Evolutionary conservation across 495 filamentous ascomycete species (phyloP).

Genomic region (Penicillium cosmopolitanum): DNA sequence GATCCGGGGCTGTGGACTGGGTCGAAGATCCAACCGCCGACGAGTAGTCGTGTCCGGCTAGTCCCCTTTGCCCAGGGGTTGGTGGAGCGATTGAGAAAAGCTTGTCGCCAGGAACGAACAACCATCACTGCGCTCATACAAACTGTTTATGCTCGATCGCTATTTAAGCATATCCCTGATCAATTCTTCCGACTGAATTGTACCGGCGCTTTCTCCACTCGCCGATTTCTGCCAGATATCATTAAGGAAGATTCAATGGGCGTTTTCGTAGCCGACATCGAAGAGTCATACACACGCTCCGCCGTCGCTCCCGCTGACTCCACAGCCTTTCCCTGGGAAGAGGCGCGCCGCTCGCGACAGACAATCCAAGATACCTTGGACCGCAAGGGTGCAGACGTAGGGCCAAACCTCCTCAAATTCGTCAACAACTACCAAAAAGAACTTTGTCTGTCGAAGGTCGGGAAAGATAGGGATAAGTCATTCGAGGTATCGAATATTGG

Average conservation of each 20-base stretch:
- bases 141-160: slow-evolving; percentile 35
- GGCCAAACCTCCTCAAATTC: slow-evolving; percentile 42
- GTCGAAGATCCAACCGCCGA: slow-evolving; percentile 22
- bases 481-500: slow-evolving; percentile 54
- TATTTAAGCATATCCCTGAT: slow-evolving; percentile 36
- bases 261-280: slow-evolving; percentile 36
- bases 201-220: slow-evolving; percentile 35
- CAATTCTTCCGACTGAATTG: slow-evolving; percentile 25
- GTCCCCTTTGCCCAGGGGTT: slow-evolving; percentile 26
- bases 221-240: slow-evolving; percentile 38
- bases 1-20: slow-evolving; percentile 32
- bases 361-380: slow-evolving; percentile 33
- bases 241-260: slow-evolving; percentile 43
- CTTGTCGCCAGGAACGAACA: slow-evolving; percentile 36
- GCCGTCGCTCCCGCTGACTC: slow-evolving; percentile 5
- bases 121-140: slow-evolving; percentile 44
- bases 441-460: slow-evolving; percentile 38
- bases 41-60: slow-evolving; percentile 25
- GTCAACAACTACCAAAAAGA: slow-evolving; percentile 36
- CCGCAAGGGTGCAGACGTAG: slow-evolving; percentile 37
- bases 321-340: slow-evolving; percentile 38
- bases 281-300: slow-evolving; percentile 22
- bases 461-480: slow-evolving; percentile 32
- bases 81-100: slow-evolving; percentile 21
- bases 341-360: slow-evolving; percentile 36